These are phyloP conservation scores for Candida krabiensis DNA, from an alignment of 805 yeast species.

Conservation along the genomic window DNA sequence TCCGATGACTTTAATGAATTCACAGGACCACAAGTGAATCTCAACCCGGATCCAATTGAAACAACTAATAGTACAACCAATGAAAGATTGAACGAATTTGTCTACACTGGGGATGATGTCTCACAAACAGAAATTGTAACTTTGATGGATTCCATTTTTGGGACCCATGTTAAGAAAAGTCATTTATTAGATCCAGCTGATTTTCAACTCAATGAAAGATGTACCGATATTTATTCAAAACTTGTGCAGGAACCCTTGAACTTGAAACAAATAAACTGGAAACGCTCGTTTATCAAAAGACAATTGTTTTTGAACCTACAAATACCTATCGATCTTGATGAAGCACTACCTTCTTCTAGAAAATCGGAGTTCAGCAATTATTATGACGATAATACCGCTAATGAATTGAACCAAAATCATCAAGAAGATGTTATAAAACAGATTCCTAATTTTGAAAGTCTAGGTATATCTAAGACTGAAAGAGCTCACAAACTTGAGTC, in stretches of 20 bases:
- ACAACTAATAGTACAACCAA: not conserved
- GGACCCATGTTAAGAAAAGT: not conserved
- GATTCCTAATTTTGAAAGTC: conserved; percentile 35
- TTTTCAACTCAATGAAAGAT: conserved; percentile 24
- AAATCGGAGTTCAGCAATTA: conserved; percentile 9
- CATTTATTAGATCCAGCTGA: not conserved
- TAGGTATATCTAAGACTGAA: conserved; percentile 33
- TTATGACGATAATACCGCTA: conserved; percentile 13
- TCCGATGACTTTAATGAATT: conserved; percentile 19
- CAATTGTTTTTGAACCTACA: conserved; percentile 64
- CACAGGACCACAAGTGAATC: conserved; percentile 2
- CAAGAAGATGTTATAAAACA: conserved; percentile 18
- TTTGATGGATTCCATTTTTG: conserved; percentile 14
- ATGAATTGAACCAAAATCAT: conserved; percentile 5
- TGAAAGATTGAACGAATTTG: conserved; percentile 1
- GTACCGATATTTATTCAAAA: conserved; percentile 23
- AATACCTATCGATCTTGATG: conserved; percentile 71
- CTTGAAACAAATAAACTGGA: conserved; percentile 67
- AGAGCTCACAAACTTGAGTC: conserved; percentile 25
- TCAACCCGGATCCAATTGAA: not conserved
- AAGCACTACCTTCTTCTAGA: conserved; percentile 31
- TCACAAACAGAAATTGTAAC: conserved; percentile 5
- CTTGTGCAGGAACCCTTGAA: conserved; percentile 39
- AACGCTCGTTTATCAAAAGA: conserved; percentile 61
- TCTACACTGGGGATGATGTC: conserved; percentile 7